Base-by-base conservation (phyloP, 139 green algal genomes). In the Monoraphidium neglectum region DNA sequence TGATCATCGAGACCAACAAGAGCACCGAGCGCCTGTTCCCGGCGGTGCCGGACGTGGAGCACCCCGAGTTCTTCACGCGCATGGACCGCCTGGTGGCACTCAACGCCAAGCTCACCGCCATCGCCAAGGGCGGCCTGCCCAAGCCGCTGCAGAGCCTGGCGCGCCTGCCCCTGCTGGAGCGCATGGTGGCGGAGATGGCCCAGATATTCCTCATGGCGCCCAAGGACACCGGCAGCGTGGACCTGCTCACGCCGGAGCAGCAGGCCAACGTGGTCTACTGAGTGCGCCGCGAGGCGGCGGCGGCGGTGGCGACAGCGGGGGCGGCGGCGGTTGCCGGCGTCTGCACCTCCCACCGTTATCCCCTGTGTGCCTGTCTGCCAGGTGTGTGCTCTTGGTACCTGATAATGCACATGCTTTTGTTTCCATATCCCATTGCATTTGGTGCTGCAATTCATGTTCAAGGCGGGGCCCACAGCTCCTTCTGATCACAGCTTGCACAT, bases 1-100 rank as follows among this genome's bases (percentile, higher is more conserved):
- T 98, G n/a, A 97, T 98, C 82, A 89, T 96, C 59, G 91, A 98
- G 90, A 98, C 95, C 38, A 98, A 98, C 92, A 95, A 90, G 51
- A 94, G 93, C 36, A 98, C 94, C 12, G 91, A 87, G 40, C 87
- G 94, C 66, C 91, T 98, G 72, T 98, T 98, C 87, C 94, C 95
- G 18, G 88, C 89, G 70, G 95, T 98, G 36, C 80, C 87, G 6
- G 93, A 97, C 73, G 74, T 91, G 0, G 88, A 97, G 79, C 92
- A 93, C 87, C 93, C 92, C 66, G 77, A 92, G 66, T 98, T 97
- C 86, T 94, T 95, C 78, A 53, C 73, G 57, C 63, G 69, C 69
- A 82, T 97, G 73, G 92, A 98, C 83, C 62, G 80, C 32, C 77
- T 98, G 79, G 85, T 97, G 18, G 72, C 80, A 51, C 47, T 90